Base-by-base conservation (phyloP, 208 protist genomes). In the Kentomonas sorsogonicus region DNA sequence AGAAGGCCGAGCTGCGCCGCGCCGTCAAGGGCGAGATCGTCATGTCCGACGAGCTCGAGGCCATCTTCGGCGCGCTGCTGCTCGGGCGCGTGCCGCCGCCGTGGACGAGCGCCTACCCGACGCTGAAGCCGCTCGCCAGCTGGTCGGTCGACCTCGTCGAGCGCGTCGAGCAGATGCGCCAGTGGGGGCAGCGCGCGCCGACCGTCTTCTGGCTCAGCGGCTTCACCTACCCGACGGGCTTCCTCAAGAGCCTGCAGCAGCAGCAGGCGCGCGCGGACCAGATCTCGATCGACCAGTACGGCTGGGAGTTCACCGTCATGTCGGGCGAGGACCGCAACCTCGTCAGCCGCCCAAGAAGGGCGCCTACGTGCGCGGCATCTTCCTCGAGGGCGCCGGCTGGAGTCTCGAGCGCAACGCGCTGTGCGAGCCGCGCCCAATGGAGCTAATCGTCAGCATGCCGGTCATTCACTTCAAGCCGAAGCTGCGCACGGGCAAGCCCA, bases 201-300 rank as follows among this genome's bases (percentile, higher is more conserved):
- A 95, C 86, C 20, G 87, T 98, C 15, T 99, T 98, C 69, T 99
- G 97, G 97, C 87, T 99, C 31, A 81, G 91, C 33, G 97, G 97
- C 50, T 98, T 99, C 69, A 99, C 97, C n/a, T 99, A 98, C 78
- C 97, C 98, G 15, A 98, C 96, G 7, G 97, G 96, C 43, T 99
- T 99, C 77, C 80, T 99, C 43, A 99, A 98, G 63, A 93, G 91
- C 18, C 66, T 99, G 41, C 87, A 98, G 72, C 97, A 99, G 72
- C 88, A 93, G 45, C 78, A 95, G 50, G 95, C 96, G 7, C 76
- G 97, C 38, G 63, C 72, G 25, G 93, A 94, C 47, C 79, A 83
- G 53, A 86, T 96, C 20, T 94, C 95, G 1, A 98, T 99, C 45
- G 98, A 99, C 69, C 86, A 97, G 66, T 95, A 99, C 55, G 80